Percentiles rank a stretch among this genome's conserved stretches.
Evolutionary conservation across 371 early-diverging fungal genomes (phyloP).

Genomic region (Mucor lusitanicus): DNA sequence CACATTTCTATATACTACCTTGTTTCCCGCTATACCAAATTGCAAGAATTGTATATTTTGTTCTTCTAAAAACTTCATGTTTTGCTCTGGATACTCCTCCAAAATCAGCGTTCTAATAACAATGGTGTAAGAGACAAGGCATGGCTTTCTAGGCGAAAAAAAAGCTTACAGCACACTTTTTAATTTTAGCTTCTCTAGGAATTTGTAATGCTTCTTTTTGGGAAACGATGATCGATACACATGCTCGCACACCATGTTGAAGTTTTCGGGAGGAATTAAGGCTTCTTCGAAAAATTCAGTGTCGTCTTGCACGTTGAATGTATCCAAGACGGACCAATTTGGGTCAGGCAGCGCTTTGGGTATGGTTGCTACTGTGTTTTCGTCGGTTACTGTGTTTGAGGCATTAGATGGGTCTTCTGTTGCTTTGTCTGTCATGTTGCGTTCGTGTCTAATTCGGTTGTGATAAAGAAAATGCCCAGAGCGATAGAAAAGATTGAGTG

Average conservation of each 20-base stretch:
- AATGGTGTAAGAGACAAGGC: background rate
- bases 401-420: background rate
- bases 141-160: background rate
- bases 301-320: constrained; percentile 45
- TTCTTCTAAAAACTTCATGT: constrained; percentile 84
- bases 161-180: constrained; percentile 79
- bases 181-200: constrained; percentile 86
- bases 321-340: constrained; percentile 35
- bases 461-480: background rate
- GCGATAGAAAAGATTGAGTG: background rate
- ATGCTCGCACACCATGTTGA: constrained; percentile 89
- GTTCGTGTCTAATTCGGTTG: background rate
- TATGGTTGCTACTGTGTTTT: background rate
- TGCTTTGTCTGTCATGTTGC: background rate
- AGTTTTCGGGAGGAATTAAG: constrained; percentile 88
- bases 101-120: constrained; percentile 78
- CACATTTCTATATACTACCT: constrained; percentile 49
- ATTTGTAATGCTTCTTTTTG: constrained; percentile 88
- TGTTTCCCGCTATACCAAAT: constrained; percentile 96
- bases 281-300: constrained; percentile 60
- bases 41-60: constrained; percentile 85
- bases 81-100: constrained; percentile 95
- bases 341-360: constrained; percentile 20
- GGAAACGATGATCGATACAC: constrained; percentile 93
- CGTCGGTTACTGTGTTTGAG: background rate